phyloP scores from a whole-genome alignment of 177 flowering plant genomes.

The Telopea speciosissima region DNA sequence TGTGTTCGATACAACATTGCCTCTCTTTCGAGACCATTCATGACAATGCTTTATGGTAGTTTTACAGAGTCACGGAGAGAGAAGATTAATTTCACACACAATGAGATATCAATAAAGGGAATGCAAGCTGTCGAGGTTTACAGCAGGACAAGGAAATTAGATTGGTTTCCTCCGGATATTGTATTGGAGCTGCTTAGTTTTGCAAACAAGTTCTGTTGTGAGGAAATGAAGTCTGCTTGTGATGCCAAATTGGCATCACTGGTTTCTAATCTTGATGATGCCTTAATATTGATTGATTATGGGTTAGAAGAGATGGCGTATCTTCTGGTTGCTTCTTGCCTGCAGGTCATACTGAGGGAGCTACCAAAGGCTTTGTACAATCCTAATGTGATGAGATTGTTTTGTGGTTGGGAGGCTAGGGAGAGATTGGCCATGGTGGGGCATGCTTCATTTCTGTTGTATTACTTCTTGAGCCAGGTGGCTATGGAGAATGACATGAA shows the following conservation, averaged over 20 bases:
- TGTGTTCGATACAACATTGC: conserved; percentile 56
- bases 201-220: conserved; percentile 79
- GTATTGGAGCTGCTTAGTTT: conserved; percentile 71
- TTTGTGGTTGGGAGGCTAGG: conserved; percentile 60
- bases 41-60: conserved; percentile 61
- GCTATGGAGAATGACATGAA: conserved; percentile 76
- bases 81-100: conserved; percentile 55
- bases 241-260: conserved; percentile 59
- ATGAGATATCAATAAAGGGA: conserved; percentile 56
- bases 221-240: conserved; percentile 69
- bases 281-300: conserved; percentile 58
- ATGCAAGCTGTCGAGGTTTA: conserved; percentile 66
- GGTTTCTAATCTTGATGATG: conserved; percentile 51
- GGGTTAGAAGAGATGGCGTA: conserved; percentile 70
- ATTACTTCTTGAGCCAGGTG: conserved; percentile 65
- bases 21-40: conserved; percentile 63
- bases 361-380: conserved; percentile 57
- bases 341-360: conserved; percentile 77
- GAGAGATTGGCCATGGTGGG: conserved; percentile 47
- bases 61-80: conserved; percentile 62
- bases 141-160: conserved; percentile 55
- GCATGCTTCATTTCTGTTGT: conserved; percentile 68
- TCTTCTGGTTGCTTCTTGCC: conserved; percentile 76
- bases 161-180: conserved; percentile 28
- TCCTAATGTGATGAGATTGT: conserved; percentile 41